phyloP scores from a whole-genome alignment of 169 alveolate genomes.

The Cytauxzoon felis region DNA sequence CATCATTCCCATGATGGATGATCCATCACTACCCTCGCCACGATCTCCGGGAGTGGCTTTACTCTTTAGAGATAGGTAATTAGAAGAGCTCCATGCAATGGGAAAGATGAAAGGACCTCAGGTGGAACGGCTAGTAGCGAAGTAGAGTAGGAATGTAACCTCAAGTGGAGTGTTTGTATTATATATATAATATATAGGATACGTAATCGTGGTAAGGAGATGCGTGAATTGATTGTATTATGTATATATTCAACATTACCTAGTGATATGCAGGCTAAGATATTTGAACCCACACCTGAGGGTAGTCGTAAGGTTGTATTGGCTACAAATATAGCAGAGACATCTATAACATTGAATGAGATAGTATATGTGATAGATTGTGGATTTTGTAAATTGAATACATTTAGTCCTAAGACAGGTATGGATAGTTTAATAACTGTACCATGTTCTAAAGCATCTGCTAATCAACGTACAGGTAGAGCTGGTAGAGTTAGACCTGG shows the following conservation, averaged over 20 bases:
- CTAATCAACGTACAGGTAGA: conserved; percentile 99
- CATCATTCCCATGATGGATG: too few species aligned
- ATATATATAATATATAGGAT: conserved; percentile 57
- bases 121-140: too few species aligned
- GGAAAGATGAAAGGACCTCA: too few species aligned
- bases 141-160: conserved; percentile 40
- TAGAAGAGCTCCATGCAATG: too few species aligned
- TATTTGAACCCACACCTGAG: conserved; percentile 91
- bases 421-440: conserved; percentile 93
- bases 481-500: conserved; percentile 99
- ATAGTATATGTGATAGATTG: conserved; percentile 95
- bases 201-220: conserved; percentile 88
- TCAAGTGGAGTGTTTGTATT: too few species aligned
- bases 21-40: too few species aligned
- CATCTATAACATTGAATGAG: conserved; percentile 97
- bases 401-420: conserved; percentile 96
- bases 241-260: conserved; percentile 98
- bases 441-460: conserved; percentile 99
- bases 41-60: too few species aligned
- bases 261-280: conserved; percentile 96
- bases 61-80: too few species aligned
- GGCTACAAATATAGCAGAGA: conserved; percentile 99
- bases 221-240: conserved; percentile 90
- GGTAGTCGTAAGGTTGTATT: conserved; percentile 94
- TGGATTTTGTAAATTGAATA: conserved; percentile 97